Evolutionary conservation across 1,139 yeast species (phyloP), one percentile per base, ranked within the genome.

Genomic region (Sugiyamaella castrensis): DNA sequence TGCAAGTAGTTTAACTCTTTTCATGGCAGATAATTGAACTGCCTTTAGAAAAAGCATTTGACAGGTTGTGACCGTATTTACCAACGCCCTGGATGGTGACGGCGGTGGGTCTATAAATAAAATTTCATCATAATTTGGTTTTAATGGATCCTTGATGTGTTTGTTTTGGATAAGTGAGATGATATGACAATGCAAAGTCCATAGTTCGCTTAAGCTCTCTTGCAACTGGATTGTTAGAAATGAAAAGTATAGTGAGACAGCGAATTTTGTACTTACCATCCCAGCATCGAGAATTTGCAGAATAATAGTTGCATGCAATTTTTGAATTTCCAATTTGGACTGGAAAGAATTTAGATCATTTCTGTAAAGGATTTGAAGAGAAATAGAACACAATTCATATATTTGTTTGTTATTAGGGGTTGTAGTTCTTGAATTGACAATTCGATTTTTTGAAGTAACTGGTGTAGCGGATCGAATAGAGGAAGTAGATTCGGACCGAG

Each of bases 41-140:
- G 31, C 36, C 11, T 45, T 45, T 15, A 45, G 31, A 28, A 45
- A 35, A 11, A 45, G 28, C 9, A 35, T 35, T 12, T 45, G 48
- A 13, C 26, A 39, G 5, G 48, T 26, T 6, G 43, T 30, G 9
- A 38, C 48, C 37, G 33, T 33, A n/a, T 26, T 33, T 4, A 34
- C 40, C 30, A 36, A 16, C 24, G 35, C 26, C 29, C 4, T 11
- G 24, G 15, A 24, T 2, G 40, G 40, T 27, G 27, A 10, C 2
- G 6, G 19, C 10, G 35, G 16, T 19, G 31, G 35, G 2, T 42
- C 39, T 11, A 42, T 36, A 33, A 42, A 42, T 24, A 38, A 34
- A 13, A 37, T 19, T 8, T 29, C 37, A 24, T 45, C 48, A 19
- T 35, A 38, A 24, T 38, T 34, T 4, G 43, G 43, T 13, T 19